phyloP scores from a whole-genome alignment of 495 filamentous ascomycete genomes.

The Tuber magnatum region DNA sequence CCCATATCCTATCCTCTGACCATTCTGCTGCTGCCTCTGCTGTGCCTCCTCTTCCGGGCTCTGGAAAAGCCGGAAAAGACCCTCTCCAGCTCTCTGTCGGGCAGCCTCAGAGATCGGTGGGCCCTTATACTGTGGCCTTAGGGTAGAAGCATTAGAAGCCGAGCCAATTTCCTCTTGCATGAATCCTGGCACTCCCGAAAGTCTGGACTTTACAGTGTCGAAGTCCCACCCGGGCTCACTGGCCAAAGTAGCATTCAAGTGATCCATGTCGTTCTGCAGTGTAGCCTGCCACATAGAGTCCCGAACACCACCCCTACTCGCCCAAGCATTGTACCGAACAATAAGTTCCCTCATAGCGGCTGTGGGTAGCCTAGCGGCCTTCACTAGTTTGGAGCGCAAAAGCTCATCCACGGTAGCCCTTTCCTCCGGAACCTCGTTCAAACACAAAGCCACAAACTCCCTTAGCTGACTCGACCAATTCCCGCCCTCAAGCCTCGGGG shows the following conservation, averaged over 20 bases:
- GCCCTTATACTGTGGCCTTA: constrained; percentile 17
- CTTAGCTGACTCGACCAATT: constrained; percentile 68
- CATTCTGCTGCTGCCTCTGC: constrained; percentile 13
- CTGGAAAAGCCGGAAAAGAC: constrained; percentile 25
- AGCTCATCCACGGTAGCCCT: constrained; percentile 65
- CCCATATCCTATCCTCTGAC: constrained; percentile 16
- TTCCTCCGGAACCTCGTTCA: constrained; percentile 64
- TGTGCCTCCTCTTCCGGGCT: constrained; percentile 31
- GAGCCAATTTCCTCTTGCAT: constrained; percentile 30
- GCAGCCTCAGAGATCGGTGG: constrained; percentile 16
- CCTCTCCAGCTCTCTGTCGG: constrained; percentile 24
- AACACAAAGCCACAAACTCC: constrained; percentile 68
- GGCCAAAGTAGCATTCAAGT: constrained; percentile 75
- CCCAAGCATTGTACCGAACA: constrained; percentile 76
- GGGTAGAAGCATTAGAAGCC: constrained; percentile 16
- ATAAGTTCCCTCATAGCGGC: constrained; percentile 65
- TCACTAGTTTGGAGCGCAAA: constrained; percentile 58
- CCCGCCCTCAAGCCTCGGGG: constrained; percentile 67
- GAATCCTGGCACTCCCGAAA: constrained; percentile 33
- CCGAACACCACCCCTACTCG: constrained; percentile 71
- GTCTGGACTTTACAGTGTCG: constrained; percentile 46
- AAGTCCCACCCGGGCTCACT: constrained; percentile 77
- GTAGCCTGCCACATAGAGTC: constrained; percentile 59
- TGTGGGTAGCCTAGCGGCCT: constrained; percentile 63
- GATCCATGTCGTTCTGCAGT: constrained; percentile 52